These are phyloP conservation scores for Euphorbia lathyris DNA, from an alignment of 345 rosid genomes.

Conservation along the genomic window DNA sequence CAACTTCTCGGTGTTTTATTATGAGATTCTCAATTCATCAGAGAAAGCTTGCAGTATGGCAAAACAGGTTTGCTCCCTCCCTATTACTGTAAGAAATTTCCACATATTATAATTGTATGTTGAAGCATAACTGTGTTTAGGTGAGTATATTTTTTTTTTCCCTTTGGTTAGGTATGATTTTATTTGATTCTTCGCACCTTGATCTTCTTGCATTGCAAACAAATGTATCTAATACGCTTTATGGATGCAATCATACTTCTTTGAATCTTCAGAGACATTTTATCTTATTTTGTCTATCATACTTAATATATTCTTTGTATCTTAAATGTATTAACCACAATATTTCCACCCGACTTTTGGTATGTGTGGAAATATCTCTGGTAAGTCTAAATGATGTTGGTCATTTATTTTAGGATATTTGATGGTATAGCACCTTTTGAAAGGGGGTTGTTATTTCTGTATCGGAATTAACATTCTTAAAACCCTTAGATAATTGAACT, in stretches of 20 bases:
- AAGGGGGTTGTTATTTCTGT: too few species aligned
- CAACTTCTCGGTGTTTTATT: slow-evolving; percentile 41
- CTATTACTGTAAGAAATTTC: background rate
- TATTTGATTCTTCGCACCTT: background rate
- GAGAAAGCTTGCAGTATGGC: slow-evolving; percentile 38
- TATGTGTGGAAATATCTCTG: too few species aligned
- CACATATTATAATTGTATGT: background rate
- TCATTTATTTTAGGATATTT: too few species aligned
- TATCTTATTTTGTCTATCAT: too few species aligned
- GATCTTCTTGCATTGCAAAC: background rate
- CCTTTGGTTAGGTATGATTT: background rate
- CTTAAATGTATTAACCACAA: too few species aligned
- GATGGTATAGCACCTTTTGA: too few species aligned
- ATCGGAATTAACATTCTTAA: too few species aligned
- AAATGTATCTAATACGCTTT: background rate
- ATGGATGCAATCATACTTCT: background rate
- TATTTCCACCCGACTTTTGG: too few species aligned
- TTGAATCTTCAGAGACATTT: too few species aligned
- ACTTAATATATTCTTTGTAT: too few species aligned
- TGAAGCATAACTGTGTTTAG: background rate
- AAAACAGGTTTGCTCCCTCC: slow-evolving; percentile 21
- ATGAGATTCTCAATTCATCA: slow-evolving; percentile 42
- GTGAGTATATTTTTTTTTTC: background rate
- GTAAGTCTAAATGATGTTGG: too few species aligned
- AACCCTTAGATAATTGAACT: too few species aligned